These are phyloP conservation scores for Paraphaeosphaeria minitans DNA, from an alignment of 2,329 filamentous ascomycete species.

Conservation along the genomic window DNA sequence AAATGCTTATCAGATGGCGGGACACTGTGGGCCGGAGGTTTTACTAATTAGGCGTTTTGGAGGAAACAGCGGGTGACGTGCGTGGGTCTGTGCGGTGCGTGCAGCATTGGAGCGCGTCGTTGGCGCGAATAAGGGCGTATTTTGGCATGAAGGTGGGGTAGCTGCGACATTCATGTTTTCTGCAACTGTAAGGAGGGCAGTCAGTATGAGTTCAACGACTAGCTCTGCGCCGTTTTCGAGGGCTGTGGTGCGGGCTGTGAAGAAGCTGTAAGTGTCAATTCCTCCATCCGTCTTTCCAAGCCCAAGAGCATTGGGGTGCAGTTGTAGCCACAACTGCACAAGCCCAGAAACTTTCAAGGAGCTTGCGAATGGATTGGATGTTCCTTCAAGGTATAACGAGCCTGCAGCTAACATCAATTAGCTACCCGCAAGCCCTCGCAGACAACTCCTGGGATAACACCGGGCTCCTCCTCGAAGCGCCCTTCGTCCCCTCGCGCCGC, in stretches of 20 bases:
- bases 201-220: constrained; percentile 49
- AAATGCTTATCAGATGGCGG: constrained; percentile 25
- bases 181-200: constrained; percentile 39
- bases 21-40: constrained; percentile 11
- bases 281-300: background rate
- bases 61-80: constrained; percentile 21
- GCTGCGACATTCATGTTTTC: constrained; percentile 37
- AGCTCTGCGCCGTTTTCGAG: constrained; percentile 65
- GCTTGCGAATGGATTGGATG: background rate
- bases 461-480: constrained; percentile 75
- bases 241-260: constrained; percentile 78
- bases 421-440: constrained; percentile 87
- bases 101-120: background rate
- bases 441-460: constrained; percentile 96
- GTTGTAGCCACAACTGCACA: background rate
- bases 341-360: background rate
- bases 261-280: constrained; percentile 66
- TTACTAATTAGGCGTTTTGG: constrained; percentile 11
- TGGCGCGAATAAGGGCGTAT: background rate
- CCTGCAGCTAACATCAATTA: constrained; percentile 43
- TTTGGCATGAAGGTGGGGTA: constrained; percentile 4
- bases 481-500: constrained; percentile 61
- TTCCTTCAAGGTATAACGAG: background rate
- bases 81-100: constrained; percentile 20
- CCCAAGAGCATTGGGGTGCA: background rate